phyloP scores from a whole-genome alignment of 306 rosid genomes.

The Vigna angularis region DNA sequence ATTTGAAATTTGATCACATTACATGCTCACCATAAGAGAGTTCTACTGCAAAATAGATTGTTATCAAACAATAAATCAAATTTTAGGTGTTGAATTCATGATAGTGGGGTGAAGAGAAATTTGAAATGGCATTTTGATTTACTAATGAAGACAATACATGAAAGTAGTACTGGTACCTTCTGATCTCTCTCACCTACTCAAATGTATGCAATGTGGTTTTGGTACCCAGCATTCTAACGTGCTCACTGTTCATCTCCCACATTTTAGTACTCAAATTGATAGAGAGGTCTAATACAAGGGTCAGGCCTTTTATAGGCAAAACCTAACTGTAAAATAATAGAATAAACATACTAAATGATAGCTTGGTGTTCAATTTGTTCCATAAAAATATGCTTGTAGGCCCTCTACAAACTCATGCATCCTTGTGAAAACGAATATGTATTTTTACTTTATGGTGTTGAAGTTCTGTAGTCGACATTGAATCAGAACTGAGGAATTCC shows the following conservation, averaged over 20 bases:
- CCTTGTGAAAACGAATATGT: background rate
- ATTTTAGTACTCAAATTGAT: background rate
- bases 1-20: background rate
- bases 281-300: background rate
- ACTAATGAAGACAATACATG: background rate
- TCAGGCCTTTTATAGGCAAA: background rate
- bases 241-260: background rate
- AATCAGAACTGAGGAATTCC: conserved; percentile 26
- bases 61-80: background rate
- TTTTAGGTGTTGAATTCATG: background rate
- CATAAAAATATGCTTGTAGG: background rate
- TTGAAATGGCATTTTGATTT: background rate
- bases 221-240: background rate
- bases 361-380: too few relatives aligned
- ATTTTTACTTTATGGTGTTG: background rate
- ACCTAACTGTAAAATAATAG: background rate
- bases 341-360: too few relatives aligned
- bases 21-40: background rate
- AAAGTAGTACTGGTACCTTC: background rate
- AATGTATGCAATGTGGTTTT: background rate
- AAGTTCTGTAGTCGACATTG: conserved; percentile 24
- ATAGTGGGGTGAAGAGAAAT: background rate
- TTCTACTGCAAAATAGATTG: conserved; percentile 5
- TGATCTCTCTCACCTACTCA: background rate
- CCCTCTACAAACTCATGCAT: background rate